Conservation (phyloP, 306 rosid genomes). For the Prunus kanzakura region DNA sequence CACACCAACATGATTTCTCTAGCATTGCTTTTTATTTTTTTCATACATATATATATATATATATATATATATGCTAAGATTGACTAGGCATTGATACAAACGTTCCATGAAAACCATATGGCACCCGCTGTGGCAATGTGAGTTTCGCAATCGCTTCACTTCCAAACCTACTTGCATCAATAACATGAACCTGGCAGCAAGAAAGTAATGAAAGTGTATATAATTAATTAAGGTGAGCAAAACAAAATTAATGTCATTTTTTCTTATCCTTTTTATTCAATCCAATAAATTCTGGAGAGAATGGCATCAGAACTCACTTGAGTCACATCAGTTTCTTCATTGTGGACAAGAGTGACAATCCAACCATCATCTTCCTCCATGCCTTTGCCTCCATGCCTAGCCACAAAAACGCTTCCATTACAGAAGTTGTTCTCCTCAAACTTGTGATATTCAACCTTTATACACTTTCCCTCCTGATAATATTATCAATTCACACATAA, state of each 20-base stretch:
- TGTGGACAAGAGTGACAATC: constrained; percentile 66
- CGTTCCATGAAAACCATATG: constrained; percentile 39
- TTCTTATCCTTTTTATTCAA: neutral
- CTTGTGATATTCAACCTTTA: constrained; percentile 53
- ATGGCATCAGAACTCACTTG: constrained; percentile 20
- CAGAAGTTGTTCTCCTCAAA: constrained; percentile 54
- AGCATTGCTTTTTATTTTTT: no score
- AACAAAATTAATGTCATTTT: neutral
- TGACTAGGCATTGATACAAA: constrained; percentile 34
- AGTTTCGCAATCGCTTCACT: constrained; percentile 26
- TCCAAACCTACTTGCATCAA: constrained; percentile 27
- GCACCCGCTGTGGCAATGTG: constrained; percentile 32
- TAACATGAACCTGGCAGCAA: constrained; percentile 20
- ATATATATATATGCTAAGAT: neutral
- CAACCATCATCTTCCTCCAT: constrained; percentile 77
- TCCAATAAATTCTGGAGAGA: neutral
- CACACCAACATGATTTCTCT: no score
- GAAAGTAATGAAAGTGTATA: no score
- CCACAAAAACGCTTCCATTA: constrained; percentile 55
- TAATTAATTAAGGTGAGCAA: no score
- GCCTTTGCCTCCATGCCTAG: constrained; percentile 29
- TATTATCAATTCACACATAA: no score
- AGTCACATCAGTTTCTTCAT: constrained; percentile 43
- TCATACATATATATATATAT: neutral
- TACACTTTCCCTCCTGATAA: neutral